phyloP scores from a whole-genome alignment of 179 eudicot genomes.

The Silene noctiflora region DNA sequence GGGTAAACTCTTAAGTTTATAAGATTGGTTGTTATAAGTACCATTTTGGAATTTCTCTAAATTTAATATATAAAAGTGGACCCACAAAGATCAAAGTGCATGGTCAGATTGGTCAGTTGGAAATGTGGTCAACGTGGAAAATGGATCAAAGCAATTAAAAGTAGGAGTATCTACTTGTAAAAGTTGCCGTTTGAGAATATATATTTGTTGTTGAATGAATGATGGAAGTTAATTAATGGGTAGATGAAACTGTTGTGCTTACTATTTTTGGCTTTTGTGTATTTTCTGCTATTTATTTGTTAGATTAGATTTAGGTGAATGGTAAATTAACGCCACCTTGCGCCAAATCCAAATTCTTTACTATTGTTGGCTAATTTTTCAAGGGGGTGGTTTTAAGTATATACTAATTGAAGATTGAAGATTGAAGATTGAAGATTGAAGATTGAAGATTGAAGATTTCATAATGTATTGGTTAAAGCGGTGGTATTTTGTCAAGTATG shows the following conservation, averaged over 20 bases:
- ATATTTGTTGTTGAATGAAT: constrained; percentile 7
- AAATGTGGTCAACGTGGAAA: constrained; percentile 17
- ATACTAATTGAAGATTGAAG: too few species aligned
- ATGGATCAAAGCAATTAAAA: background rate
- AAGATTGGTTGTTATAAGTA: too few species aligned
- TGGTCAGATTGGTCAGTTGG: constrained; percentile 16
- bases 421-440: too few species aligned
- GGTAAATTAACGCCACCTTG: too few species aligned
- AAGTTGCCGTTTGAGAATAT: background rate
- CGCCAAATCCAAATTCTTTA: too few species aligned
- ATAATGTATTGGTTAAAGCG: too few species aligned
- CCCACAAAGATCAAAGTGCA: constrained; percentile 23
- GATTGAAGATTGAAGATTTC: too few species aligned
- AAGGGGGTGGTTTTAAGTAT: too few species aligned
- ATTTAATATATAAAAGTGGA: constrained; percentile 15
- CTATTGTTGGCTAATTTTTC: too few species aligned
- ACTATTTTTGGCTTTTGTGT: constrained; percentile 10
- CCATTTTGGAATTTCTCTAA: too few species aligned
- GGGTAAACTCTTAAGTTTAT: too few species aligned
- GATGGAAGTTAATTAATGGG: constrained; percentile 19
- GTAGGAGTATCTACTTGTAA: background rate
- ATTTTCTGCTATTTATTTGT: constrained; percentile 17
- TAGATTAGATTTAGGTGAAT: constrained; percentile 7
- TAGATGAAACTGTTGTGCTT: constrained; percentile 26
- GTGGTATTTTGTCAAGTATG: too few species aligned